A percentile compares a stretch with the other conserved stretches of the same genome.
Conservation (phyloP, 805 yeast species). For the Lachancea cidri region DNA sequence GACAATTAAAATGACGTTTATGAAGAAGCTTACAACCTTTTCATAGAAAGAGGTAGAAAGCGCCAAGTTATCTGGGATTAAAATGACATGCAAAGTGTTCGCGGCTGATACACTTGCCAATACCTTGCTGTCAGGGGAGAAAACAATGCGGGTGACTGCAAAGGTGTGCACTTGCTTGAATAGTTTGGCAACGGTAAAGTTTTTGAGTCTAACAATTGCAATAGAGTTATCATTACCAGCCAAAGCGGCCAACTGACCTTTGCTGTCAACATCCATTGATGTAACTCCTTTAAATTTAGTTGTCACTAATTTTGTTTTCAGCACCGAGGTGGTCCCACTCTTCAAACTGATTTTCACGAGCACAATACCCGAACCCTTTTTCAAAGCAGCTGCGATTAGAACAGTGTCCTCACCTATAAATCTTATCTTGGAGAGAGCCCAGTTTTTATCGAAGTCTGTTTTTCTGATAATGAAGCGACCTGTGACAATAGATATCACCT, state of each 20-base stretch:
- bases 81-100: constrained; percentile 58
- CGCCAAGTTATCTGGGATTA: constrained; percentile 49
- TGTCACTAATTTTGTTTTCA: constrained; percentile 22
- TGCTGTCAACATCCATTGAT: constrained; percentile 39
- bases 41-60: constrained; percentile 28
- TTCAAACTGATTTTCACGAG: constrained; percentile 27
- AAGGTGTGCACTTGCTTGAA: constrained; percentile 65
- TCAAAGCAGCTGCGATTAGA: constrained; percentile 41
- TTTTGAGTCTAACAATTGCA: constrained; percentile 46
- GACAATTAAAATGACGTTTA: constrained; percentile 24
- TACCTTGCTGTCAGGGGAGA: constrained; percentile 61
- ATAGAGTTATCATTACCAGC: constrained; percentile 59
- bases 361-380: constrained; percentile 38
- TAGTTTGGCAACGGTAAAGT: constrained; percentile 46
- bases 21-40: constrained; percentile 20
- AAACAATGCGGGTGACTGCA: constrained; percentile 68
- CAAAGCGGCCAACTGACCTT: constrained; percentile 36
- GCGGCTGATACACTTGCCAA: constrained; percentile 77
- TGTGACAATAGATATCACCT: constrained; percentile 37
- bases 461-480: constrained; percentile 35
- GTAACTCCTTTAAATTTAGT: constrained; percentile 49
- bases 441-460: constrained; percentile 33
- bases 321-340: constrained; percentile 20
- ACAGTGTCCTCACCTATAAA: constrained; percentile 33
- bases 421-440: constrained; percentile 32